Base-by-base conservation (phyloP, 2,329 filamentous ascomycete species). In the Fusarium stilboides region DNA sequence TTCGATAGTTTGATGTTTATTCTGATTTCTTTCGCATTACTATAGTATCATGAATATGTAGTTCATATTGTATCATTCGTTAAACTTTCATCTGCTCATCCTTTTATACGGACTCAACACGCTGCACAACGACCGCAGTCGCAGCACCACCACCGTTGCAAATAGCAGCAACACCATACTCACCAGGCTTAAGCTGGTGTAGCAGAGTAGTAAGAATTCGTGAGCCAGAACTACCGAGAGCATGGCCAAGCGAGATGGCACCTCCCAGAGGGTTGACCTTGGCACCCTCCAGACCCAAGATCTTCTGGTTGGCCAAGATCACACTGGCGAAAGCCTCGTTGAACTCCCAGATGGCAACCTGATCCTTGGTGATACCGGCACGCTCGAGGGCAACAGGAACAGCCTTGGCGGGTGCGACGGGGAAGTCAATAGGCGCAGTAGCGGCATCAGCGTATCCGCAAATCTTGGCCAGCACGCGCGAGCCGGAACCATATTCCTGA, bases 271-370 rank as follows among this genome's bases (percentile, higher is more conserved):
- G 91, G 80, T 98, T 98, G 43, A 98, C 93, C 36, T 89, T 91
- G 40, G 93, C 93, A 46, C 88, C 86, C 69, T 94, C 87, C 4
- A 98, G 87, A 43, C 92, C 93, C 34, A 97, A 87, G 66, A 97
- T 94, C 91, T 97, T 94, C 75, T 93, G 91, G 77, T 98, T 98
- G 42, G 95, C 94, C 78, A 96, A 94, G 80, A 98, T 96, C 31
- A 98, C 94, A 6, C 93, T 93, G 28, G 96, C 95, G 78, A 99
- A 99, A 0, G 96, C 96, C 83, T 99, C 96, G 80, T 99, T 99
- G 81, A 99, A 97, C 80, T 98, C 96, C 95, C 96, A 98, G 22
- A 98, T 84, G 7, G 95, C 91, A 45, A 99, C 94, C 79, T 98
- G 92, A 46, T 97, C 92, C 81, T 94, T 94, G 69, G 89, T 93